Conservation (phyloP, 2,329 filamentous ascomycete genomes). For the Sarocladium strictum region DNA sequence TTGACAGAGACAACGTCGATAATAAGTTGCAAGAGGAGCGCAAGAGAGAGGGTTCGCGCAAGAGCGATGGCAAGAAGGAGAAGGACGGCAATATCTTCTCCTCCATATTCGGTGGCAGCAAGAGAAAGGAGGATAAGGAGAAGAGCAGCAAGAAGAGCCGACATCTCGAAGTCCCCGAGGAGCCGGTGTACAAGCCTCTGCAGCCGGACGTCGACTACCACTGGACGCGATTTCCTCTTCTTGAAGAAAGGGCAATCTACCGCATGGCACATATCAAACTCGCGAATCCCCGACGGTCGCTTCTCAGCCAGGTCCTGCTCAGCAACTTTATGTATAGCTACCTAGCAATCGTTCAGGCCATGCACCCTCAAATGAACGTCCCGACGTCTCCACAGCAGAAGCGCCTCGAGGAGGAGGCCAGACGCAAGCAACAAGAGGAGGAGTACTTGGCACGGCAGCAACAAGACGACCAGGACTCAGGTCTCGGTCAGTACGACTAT, state of each 20-base stretch:
- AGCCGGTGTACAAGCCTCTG: conserved; percentile 64
- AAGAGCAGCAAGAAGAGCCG: conserved; percentile 67
- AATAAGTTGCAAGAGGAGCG: conserved; percentile 72
- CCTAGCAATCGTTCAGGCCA: conserved; percentile 95
- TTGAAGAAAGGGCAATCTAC: conserved; percentile 96
- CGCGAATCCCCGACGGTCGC: conserved; percentile 86
- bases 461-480: conserved; percentile 39
- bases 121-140: conserved; percentile 80
- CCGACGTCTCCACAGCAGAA: conserved; percentile 75
- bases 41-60: conserved; percentile 72
- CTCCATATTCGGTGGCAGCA: conserved; percentile 83
- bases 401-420: conserved; percentile 49
- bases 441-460: conserved; percentile 42
- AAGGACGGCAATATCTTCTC: conserved; percentile 93
- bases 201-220: conserved; percentile 90
- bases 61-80: conserved; percentile 77
- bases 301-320: conserved; percentile 90
- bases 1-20: conserved; percentile 72
- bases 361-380: conserved; percentile 93
- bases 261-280: conserved; percentile 98
- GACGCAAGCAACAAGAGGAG: conserved; percentile 43
- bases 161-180: conserved; percentile 72
- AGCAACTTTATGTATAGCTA: conserved; percentile 99
- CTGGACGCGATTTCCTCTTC: conserved; percentile 90
- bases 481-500: conserved; percentile 46